phyloP scores from a whole-genome alignment of 768 basidiomycete species.

The Tremella yokohamensis region DNA sequence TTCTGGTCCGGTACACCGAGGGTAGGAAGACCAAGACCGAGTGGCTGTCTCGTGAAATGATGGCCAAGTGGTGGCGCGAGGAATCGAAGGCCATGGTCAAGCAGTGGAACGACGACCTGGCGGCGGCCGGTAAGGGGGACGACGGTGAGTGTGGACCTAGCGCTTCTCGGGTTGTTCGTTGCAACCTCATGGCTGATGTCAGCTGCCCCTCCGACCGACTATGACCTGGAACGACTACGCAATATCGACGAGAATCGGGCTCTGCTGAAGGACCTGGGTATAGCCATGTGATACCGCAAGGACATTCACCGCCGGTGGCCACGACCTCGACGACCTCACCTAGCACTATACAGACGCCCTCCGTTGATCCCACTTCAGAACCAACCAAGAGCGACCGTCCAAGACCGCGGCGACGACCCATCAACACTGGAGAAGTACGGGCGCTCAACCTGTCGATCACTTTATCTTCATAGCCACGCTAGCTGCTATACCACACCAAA shows the following conservation, averaged over 20 bases:
- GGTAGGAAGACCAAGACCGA: slow-evolving; percentile 5
- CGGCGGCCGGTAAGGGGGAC: background rate
- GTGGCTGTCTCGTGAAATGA: background rate
- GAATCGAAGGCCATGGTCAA: background rate
- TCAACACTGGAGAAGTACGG: too few relatives aligned
- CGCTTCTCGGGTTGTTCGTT: too few relatives aligned
- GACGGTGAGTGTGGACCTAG: background rate
- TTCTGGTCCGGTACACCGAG: background rate
- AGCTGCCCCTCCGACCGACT: slow-evolving; percentile 12
- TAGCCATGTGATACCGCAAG: slow-evolving; percentile 11
- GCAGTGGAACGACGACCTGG: background rate
- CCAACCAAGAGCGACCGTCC: too few relatives aligned
- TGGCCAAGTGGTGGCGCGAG: background rate
- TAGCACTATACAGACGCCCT: too few relatives aligned
- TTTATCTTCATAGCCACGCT: too few relatives aligned
- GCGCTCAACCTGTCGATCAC: too few relatives aligned
- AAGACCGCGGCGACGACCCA: too few relatives aligned
- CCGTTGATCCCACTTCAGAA: too few relatives aligned
- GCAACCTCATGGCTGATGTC: background rate
- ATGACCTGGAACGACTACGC: slow-evolving; percentile 23
- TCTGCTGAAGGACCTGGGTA: slow-evolving; percentile 18
- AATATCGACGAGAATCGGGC: slow-evolving; percentile 23
- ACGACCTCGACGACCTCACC: too few relatives aligned
- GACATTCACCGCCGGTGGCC: too few relatives aligned
- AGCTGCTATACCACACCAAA: too few relatives aligned